Conservation (phyloP, 371 early-diverging fungal species). For the Dichotomocladium elegans region DNA sequence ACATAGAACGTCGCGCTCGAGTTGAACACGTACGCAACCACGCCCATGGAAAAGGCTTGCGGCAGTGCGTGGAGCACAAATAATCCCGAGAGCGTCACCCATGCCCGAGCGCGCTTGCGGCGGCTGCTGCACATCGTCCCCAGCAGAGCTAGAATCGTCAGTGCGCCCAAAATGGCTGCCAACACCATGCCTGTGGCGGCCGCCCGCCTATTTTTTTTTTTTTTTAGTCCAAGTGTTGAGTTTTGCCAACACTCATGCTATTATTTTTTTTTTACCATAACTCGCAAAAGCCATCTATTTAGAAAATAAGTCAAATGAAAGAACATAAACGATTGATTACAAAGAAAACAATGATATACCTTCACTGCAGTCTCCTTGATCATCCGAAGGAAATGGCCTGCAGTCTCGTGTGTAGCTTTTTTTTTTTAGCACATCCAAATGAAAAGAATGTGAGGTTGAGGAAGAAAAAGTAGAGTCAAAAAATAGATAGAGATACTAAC, state of each 20-base stretch:
- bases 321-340: neutral
- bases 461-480: neutral
- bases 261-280: slow-evolving; percentile 24
- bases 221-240: neutral
- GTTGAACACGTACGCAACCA: slow-evolving; percentile 43
- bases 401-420: slow-evolving; percentile 35
- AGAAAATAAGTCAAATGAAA: neutral
- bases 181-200: slow-evolving; percentile 42
- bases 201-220: too few species aligned
- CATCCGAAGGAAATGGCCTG: slow-evolving; percentile 39
- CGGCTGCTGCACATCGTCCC: slow-evolving; percentile 40
- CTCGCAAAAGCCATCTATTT: slow-evolving; percentile 45
- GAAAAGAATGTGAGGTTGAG: too few species aligned
- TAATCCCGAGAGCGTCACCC: slow-evolving; percentile 31
- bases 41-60: slow-evolving; percentile 42
- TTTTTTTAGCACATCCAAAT: too few species aligned
- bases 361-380: slow-evolving; percentile 43
- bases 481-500: too few species aligned
- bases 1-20: slow-evolving; percentile 41
- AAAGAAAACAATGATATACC: slow-evolving; percentile 15
- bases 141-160: slow-evolving; percentile 29
- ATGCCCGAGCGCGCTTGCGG: slow-evolving; percentile 37
- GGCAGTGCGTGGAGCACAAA: slow-evolving; percentile 19
- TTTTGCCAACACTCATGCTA: neutral
- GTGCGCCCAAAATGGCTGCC: slow-evolving; percentile 34